Conservation (phyloP, 1,284 basidiomycete species). For the Spongispora temasekensis region DNA sequence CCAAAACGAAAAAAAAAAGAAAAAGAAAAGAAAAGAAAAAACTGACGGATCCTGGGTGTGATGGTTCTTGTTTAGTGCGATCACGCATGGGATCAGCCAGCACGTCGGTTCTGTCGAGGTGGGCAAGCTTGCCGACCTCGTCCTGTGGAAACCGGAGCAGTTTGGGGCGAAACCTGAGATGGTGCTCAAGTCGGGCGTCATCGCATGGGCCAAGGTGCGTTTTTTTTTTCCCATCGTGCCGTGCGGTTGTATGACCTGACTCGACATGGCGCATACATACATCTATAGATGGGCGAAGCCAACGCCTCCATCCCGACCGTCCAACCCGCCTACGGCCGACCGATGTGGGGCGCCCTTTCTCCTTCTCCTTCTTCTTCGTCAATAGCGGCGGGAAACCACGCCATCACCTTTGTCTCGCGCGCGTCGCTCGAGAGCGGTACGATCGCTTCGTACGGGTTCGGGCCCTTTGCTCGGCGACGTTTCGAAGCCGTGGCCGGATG, state of each 20-base stretch:
- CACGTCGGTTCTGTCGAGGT: slow-evolving; percentile 83
- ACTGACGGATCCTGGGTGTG: too few species aligned
- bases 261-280: too few species aligned
- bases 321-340: slow-evolving; percentile 82
- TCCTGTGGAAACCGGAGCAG: slow-evolving; percentile 91
- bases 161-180: slow-evolving; percentile 93
- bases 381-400: slow-evolving; percentile 76
- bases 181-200: slow-evolving; percentile 93
- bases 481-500: slow-evolving; percentile 80
- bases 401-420: slow-evolving; percentile 84
- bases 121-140: slow-evolving; percentile 90
- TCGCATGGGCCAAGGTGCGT: slow-evolving; percentile 82
- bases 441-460: slow-evolving; percentile 71
- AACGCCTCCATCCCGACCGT: slow-evolving; percentile 94
- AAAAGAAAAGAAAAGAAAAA: too few species aligned
- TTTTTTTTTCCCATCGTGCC: too few species aligned
- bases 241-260: background rate
- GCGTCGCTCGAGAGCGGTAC: slow-evolving; percentile 67
- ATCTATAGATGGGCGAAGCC: slow-evolving; percentile 88
- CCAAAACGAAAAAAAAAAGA: too few species aligned
- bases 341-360: slow-evolving; percentile 77
- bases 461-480: too few species aligned
- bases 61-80: slow-evolving; percentile 76
- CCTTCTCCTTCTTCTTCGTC: background rate
- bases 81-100: slow-evolving; percentile 92